Base-by-base conservation (phyloP, 495 filamentous ascomycete species). In the Xylaria grammica region DNA sequence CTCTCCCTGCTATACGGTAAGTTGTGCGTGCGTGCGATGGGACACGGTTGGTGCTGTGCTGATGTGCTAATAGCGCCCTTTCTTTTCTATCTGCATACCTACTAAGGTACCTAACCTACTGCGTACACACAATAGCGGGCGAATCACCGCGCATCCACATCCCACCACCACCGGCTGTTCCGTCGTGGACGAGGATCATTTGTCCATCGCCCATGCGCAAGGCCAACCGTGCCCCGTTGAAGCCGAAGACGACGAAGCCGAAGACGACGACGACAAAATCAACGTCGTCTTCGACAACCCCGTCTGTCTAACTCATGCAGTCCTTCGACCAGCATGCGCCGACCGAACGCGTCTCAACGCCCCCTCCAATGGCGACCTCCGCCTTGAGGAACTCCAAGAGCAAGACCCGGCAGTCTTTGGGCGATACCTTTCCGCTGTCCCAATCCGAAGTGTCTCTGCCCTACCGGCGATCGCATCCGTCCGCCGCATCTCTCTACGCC, bases 401-500 rank as follows among this genome's bases (percentile, higher is more conserved):
- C 36, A 72, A 70, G 69, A 66, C 71, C 63, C 74, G 75, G 27
- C 79, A 74, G 26, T 73, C 79, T 20, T 69, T 70, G 27, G 71
- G 74, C 61, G 51, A 75, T 55, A 53, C 65, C 63, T 63, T 74
- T 44, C 56, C 69, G 19, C 67, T 79, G 45, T 72, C 75, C 53
- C 73, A 76, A 34, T 77, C 80, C 70, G 78, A 77, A 34, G 49
- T 82, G 20, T 80, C 79, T 40, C 75, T 87, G 44, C 79, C 80
- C 51, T 82, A 84, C 52, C 72, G 84, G 44, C 76, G 75, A 36
- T 80, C 83, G 30, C 85, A 79, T 61, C 80, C 86, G 7, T 87
- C 87, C 67, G 72, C 88, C 71, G 77, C 86, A 68, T 79, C 84
- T 67, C 76, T 89, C 72, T 82, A 88, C 76, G 77, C 86, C 74